These are phyloP conservation scores for Hydnomerulius pinastri DNA, from an alignment of 768 basidiomycete genomes.

Conservation along the genomic window DNA sequence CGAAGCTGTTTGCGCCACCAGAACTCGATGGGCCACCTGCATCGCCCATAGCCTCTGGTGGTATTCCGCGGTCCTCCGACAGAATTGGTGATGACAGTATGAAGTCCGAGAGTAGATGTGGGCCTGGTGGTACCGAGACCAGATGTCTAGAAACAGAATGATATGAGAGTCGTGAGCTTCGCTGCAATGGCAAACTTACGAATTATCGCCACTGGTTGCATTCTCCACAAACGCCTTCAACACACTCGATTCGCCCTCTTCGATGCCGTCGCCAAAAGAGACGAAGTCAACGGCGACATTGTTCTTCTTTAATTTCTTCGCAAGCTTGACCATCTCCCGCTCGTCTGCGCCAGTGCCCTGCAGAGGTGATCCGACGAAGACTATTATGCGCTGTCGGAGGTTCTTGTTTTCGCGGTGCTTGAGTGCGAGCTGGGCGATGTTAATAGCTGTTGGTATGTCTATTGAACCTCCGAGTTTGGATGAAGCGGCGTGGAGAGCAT, in stretches of 20 bases:
- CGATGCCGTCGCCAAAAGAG: slow-evolving; percentile 87
- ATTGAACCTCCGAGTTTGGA: slow-evolving; percentile 76
- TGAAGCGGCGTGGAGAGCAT: slow-evolving; percentile 71
- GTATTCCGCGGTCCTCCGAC: slow-evolving; percentile 76
- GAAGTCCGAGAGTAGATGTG: slow-evolving; percentile 80
- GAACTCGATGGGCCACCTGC: slow-evolving; percentile 50
- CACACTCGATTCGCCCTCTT: slow-evolving; percentile 65
- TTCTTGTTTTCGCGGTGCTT: slow-evolving; percentile 99
- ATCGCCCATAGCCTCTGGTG: slow-evolving; percentile 56
- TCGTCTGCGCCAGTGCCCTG: slow-evolving; percentile 70
- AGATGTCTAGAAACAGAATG: slow-evolving; percentile 60
- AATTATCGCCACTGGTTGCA: slow-evolving; percentile 81
- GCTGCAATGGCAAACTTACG: slow-evolving; percentile 49
- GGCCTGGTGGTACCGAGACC: slow-evolving; percentile 73
- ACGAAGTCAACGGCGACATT: slow-evolving; percentile 95
- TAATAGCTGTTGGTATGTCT: slow-evolving; percentile 88
- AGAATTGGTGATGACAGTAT: slow-evolving; percentile 82
- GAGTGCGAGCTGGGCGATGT: slow-evolving; percentile 92
- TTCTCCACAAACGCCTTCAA: slow-evolving; percentile 83
- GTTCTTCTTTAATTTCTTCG: slow-evolving; percentile 99
- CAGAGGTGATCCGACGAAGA: slow-evolving; percentile 92
- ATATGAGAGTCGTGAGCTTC: background rate
- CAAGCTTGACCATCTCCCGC: slow-evolving; percentile 81
- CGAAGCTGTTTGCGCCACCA: slow-evolving; percentile 59
- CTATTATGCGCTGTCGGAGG: slow-evolving; percentile 92